Conservation (phyloP, 108 stramenopile genomes). For the Skeletonema tropicum region DNA sequence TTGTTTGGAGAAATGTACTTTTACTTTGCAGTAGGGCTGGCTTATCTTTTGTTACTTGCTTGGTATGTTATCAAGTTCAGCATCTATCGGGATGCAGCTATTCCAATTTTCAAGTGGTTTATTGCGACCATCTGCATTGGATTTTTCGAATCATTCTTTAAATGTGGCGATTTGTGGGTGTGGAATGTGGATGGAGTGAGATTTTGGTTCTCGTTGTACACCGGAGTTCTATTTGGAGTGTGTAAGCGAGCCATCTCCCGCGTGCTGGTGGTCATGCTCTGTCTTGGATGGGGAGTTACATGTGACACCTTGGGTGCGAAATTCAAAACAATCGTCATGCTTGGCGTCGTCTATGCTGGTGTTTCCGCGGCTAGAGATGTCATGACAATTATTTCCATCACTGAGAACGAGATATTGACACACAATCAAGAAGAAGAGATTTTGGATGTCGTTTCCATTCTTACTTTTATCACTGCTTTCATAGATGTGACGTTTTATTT, state of each 20-base stretch:
- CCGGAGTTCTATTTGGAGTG: slow-evolving; percentile 76
- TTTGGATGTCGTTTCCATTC: slow-evolving; percentile 73
- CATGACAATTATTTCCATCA: slow-evolving; percentile 73
- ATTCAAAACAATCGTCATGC: slow-evolving; percentile 65
- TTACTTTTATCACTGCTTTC: slow-evolving; percentile 62
- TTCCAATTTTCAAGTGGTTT: slow-evolving; percentile 86
- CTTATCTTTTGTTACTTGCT: slow-evolving; percentile 53
- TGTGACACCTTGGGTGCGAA: slow-evolving; percentile 73
- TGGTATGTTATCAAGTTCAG: slow-evolving; percentile 75
- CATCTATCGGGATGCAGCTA: slow-evolving; percentile 67
- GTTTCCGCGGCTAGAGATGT: slow-evolving; percentile 63
- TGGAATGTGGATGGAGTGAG: slow-evolving; percentile 86
- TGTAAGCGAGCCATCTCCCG: slow-evolving; percentile 79
- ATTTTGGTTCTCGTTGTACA: slow-evolving; percentile 71
- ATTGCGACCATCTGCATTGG: slow-evolving; percentile 75
- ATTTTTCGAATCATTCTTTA: slow-evolving; percentile 71
- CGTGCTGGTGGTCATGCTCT: slow-evolving; percentile 82
- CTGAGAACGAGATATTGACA: slow-evolving; percentile 69
- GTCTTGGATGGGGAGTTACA: slow-evolving; percentile 86
- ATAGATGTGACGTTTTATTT: slow-evolving; percentile 82
- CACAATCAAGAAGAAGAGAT: slow-evolving; percentile 69
- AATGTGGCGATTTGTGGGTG: slow-evolving; percentile 73
- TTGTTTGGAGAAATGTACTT: slow-evolving; percentile 88
- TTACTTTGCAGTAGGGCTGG: slow-evolving; percentile 50
- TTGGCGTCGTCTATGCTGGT: slow-evolving; percentile 70